phyloP scores from a whole-genome alignment of 768 basidiomycete genomes.

The Tulasnella sp. region DNA sequence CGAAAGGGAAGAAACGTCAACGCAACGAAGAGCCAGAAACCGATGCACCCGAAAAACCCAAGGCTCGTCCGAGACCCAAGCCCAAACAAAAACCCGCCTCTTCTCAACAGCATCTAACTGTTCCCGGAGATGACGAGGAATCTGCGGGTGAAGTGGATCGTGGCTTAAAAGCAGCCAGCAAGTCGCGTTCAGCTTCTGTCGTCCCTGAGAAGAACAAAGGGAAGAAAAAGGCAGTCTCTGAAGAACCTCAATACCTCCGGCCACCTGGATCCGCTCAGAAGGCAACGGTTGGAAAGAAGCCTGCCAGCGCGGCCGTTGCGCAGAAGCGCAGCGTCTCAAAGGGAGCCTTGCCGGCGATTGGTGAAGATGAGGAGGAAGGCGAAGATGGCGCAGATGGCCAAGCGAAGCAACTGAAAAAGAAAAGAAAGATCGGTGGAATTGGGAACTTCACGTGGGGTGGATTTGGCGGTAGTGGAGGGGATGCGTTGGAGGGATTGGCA shows the following conservation, averaged over 20 bases:
- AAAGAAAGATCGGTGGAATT: background rate
- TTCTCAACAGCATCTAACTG: background rate
- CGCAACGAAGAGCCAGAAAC: background rate
- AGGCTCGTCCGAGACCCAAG: background rate
- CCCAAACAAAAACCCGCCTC: background rate
- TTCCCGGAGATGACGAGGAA: background rate
- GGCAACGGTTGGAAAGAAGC: background rate
- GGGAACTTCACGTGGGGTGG: background rate
- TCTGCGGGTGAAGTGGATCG: background rate
- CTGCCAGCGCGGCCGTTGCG: background rate
- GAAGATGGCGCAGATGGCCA: background rate
- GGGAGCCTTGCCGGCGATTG: background rate
- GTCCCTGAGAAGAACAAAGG: background rate
- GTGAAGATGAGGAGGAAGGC: background rate
- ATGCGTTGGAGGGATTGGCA: background rate
- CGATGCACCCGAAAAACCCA: background rate
- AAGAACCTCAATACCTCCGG: background rate
- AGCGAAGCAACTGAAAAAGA: background rate
- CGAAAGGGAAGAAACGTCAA: background rate
- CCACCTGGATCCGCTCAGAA: background rate
- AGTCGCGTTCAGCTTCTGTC: background rate
- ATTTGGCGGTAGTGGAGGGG: background rate
- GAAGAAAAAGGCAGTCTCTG: background rate
- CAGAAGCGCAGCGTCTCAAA: background rate
- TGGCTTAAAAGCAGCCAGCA: background rate